phyloP scores from a whole-genome alignment of 2,329 filamentous ascomycete species.

The Zarea fungicola region DNA sequence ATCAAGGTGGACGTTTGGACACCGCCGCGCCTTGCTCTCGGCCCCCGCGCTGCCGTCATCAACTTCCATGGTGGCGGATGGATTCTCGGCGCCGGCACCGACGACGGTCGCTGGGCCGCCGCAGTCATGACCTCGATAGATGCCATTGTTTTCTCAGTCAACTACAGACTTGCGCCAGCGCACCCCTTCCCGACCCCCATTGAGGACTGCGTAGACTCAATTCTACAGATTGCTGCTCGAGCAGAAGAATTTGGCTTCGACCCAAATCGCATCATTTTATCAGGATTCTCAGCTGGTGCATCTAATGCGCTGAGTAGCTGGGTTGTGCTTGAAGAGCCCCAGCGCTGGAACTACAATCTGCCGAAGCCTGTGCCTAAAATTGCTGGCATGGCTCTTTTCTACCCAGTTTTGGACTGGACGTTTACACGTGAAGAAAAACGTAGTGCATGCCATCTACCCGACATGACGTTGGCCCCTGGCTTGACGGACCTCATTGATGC shows the following conservation, averaged over 20 bases:
- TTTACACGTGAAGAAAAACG: constrained; percentile 51
- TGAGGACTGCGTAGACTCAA: constrained; percentile 59
- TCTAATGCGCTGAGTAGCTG: constrained; percentile 48
- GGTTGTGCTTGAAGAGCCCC: constrained; percentile 40
- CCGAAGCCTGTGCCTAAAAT: constrained; percentile 40
- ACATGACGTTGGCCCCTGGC: constrained; percentile 51
- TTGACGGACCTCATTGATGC: constrained; percentile 60
- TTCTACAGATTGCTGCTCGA: constrained; percentile 54
- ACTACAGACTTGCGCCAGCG: constrained; percentile 63
- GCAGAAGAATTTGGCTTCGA: constrained; percentile 55
- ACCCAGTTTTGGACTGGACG: constrained; percentile 59
- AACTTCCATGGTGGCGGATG: constrained; percentile 67
- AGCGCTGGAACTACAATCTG: constrained; percentile 32
- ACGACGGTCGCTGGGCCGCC: constrained; percentile 58
- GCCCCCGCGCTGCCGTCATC: constrained; percentile 49
- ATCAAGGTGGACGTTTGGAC: constrained; percentile 45
- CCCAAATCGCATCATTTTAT: constrained; percentile 49
- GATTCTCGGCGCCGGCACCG: constrained; percentile 56
- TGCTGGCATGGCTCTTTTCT: constrained; percentile 52
- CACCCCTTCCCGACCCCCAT: constrained; percentile 60
- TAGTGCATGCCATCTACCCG: constrained; percentile 46
- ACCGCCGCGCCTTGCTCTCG: constrained; percentile 28
- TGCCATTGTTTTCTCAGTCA: constrained; percentile 57
- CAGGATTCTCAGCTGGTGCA: constrained; percentile 60
- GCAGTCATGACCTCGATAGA: constrained; percentile 46